Base-by-base conservation (phyloP, 2,329 filamentous ascomycete species). In the Aureobasidium pullulans region DNA sequence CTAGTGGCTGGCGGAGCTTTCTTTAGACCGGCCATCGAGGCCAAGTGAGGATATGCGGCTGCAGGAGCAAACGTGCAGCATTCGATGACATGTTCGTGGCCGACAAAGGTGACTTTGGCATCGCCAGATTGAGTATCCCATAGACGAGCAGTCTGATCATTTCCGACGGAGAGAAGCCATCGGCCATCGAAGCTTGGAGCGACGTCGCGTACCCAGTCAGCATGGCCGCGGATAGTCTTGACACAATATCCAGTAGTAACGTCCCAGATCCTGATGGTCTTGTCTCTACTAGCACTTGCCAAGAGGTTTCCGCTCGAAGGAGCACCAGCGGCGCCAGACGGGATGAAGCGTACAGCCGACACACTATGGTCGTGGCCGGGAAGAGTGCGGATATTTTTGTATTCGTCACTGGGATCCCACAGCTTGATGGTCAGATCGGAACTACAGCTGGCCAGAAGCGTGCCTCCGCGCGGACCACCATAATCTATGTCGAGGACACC, bases 301-400 rank as follows among this genome's bases (percentile, higher is more conserved):
- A 96, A 81, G 15, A 96, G 80, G 67, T 96, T 96, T 32, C 89
- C 88, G 1, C 88, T 89, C n/a, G 85, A 80, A 2, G 88, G 88
- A 1, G 86, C 85, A 43, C 88, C 90, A 1, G 87, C 87, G 16
- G 88, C 88, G 23, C 89, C 89, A 7, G 87, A 90, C 2, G 90
- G 90, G 39, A 96, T 87, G 71, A 96, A 96, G 7, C 91, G 86
- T 34, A 96, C 86, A 2, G 89, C 87, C 66, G 88, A 94, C 58
- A 96, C 89, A 64, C 87, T 94, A 72, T 96, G 93, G 67, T 96
- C 92, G 73, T 96, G 92, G 6, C 93, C 92, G 0, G 89, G 88
- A 19, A 96, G 78, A 1, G 92, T 96, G 54, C 91, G 84, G 60
- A 96, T 96, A 69, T 96, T 96, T 72, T 96, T 96, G 77, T 96